Conservation (phyloP, 495 filamentous ascomycete genomes). For the Trichoderma erinaceum region DNA sequence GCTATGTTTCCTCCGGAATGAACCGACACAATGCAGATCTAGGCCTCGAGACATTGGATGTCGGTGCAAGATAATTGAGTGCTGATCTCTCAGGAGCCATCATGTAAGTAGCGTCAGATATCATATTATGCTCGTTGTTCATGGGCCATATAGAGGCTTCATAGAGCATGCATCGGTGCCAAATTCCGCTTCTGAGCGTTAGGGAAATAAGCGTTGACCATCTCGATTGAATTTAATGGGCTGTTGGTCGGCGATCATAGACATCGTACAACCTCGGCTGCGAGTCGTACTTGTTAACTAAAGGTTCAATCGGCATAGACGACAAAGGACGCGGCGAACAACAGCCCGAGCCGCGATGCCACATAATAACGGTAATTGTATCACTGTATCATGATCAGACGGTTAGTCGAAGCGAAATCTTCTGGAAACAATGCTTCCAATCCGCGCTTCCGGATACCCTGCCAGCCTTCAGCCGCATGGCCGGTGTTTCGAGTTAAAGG, state of each 20-base stretch:
- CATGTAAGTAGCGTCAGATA: not conserved
- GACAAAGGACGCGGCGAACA: not conserved
- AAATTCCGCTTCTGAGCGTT: not conserved
- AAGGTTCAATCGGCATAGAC: not conserved
- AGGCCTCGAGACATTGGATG: not conserved
- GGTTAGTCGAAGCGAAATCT: not conserved
- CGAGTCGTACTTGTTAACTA: too few species aligned
- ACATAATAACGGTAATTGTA: not conserved
- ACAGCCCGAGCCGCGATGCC: not conserved
- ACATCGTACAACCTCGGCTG: not conserved
- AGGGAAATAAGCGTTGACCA: too few species aligned
- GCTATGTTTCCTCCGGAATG: not conserved
- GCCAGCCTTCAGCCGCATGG: conserved; percentile 1
- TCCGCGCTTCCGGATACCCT: not conserved
- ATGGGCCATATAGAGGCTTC: too few species aligned
- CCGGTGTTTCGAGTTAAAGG: conserved; percentile 9
- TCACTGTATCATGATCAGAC: not conserved
- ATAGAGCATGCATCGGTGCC: not conserved
- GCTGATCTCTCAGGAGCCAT: not conserved
- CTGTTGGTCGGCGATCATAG: not conserved
- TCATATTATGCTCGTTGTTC: too few species aligned
- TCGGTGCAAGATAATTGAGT: not conserved
- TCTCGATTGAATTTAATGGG: not conserved
- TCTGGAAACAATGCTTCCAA: conserved; percentile 3
- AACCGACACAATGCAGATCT: conserved; percentile 7